Percentiles rank a stretch among this genome's conserved stretches.
phyloP scores from a whole-genome alignment of 495 filamentous ascomycete species.

The Annulohypoxylon moriforme region DNA sequence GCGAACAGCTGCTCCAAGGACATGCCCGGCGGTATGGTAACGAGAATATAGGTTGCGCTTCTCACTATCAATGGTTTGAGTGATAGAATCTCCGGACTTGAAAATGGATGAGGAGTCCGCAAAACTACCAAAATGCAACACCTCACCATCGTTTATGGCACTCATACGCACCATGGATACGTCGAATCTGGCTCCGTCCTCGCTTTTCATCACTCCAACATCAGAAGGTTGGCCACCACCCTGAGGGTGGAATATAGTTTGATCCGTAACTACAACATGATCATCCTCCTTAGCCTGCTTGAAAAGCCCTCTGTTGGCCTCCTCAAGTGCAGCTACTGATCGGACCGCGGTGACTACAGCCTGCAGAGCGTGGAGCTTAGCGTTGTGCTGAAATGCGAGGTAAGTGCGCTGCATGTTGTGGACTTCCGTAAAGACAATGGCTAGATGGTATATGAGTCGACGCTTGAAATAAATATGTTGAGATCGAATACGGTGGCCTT shows the following conservation, averaged over 20 bases:
- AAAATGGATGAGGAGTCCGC: conserved; percentile 42
- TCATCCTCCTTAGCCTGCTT: conserved; percentile 59
- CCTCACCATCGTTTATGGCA: conserved; percentile 56
- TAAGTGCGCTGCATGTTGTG: conserved; percentile 56
- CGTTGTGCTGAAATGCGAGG: conserved; percentile 67
- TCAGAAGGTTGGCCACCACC: conserved; percentile 75
- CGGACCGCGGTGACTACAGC: conserved; percentile 58
- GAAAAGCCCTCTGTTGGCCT: conserved; percentile 61
- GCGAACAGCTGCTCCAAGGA: conserved; percentile 69
- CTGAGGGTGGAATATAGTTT: conserved; percentile 76
- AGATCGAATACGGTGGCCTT: neutral
- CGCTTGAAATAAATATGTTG: neutral
- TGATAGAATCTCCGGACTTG: conserved; percentile 52
- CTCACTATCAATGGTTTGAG: conserved; percentile 64
- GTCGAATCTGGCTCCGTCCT: conserved; percentile 51
- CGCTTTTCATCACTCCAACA: conserved; percentile 60
- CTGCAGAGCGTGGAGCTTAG: conserved; percentile 58
- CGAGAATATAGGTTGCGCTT: conserved; percentile 68
- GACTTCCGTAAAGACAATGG: neutral
- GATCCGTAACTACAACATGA: conserved; percentile 64
- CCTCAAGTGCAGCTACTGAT: conserved; percentile 59
- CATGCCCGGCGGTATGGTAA: conserved; percentile 73
- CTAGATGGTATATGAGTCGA: neutral
- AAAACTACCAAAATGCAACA: conserved; percentile 70
- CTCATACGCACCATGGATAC: conserved; percentile 65